A percentile compares a stretch with the other conserved stretches of the same genome.
Conservation (phyloP, 225 moss, liverwort and hornwort species). For the Polytrichum commune region DNA sequence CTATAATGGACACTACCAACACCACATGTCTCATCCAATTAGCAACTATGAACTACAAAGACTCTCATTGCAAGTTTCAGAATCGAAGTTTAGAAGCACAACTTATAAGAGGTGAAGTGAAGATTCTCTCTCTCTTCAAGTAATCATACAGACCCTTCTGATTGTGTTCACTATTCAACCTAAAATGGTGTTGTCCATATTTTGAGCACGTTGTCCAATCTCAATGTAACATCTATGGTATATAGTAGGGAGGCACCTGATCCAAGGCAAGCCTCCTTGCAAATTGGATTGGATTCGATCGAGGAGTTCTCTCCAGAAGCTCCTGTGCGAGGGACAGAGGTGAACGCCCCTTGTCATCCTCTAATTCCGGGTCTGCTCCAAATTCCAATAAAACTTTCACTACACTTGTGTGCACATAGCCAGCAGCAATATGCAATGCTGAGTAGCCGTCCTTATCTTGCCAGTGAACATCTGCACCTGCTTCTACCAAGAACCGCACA, state of each 20-base stretch:
- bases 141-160: no score
- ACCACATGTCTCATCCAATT: no score
- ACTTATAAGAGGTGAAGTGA: no score
- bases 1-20: no score
- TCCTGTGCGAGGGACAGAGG: conserved; percentile 81
- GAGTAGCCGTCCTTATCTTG: conserved; percentile 87
- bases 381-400: conserved; percentile 70
- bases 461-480: conserved; percentile 88
- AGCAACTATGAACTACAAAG: no score
- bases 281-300: conserved; percentile 83
- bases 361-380: conserved; percentile 88
- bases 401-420: conserved; percentile 83
- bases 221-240: no score
- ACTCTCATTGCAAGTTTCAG: no score
- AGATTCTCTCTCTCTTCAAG: no score
- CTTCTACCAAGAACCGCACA: conserved; percentile 61
- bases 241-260: conserved; percentile 36
- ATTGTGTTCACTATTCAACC: no score
- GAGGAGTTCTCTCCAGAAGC: conserved; percentile 69
- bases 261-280: conserved; percentile 85
- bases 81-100: no score
- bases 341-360: conserved; percentile 84
- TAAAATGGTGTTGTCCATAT: no score
- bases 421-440: conserved; percentile 87
- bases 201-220: no score